Evolutionary conservation across 371 early-diverging fungal species (phyloP).

Genomic region (Nosema granulosis): DNA sequence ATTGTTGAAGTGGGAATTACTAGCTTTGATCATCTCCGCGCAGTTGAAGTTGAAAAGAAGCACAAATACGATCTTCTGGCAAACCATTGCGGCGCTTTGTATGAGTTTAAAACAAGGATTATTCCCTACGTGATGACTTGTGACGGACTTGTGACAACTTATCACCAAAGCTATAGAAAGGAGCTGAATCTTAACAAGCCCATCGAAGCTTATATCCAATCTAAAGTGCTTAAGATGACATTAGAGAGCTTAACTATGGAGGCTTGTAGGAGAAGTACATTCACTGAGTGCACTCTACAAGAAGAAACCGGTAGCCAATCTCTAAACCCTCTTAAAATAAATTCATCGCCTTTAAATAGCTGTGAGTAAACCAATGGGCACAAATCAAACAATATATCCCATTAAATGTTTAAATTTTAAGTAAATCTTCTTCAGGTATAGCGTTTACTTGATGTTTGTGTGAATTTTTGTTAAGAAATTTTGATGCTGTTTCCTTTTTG

Average conservation of each 20-base stretch:
- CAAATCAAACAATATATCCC: too few species aligned
- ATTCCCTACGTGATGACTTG: constrained; percentile 1
- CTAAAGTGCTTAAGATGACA: neutral
- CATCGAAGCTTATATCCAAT: neutral
- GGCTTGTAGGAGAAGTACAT: constrained; percentile 62
- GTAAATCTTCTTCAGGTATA: too few species aligned
- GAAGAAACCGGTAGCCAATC: too few species aligned
- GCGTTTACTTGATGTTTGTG: too few species aligned
- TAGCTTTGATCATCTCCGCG: neutral
- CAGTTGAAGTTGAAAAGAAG: neutral
- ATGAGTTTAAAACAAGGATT: constrained; percentile 1
- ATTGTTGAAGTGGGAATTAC: constrained; percentile 8
- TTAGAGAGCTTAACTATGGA: neutral
- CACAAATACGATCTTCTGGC: constrained; percentile 5
- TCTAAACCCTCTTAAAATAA: too few species aligned
- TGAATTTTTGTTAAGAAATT: too few species aligned
- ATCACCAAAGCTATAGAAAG: neutral
- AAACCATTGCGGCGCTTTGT: neutral
- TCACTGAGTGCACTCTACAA: constrained; percentile 55
- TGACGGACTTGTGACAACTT: neutral
- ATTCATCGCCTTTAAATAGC: too few species aligned
- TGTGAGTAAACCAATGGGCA: too few species aligned
- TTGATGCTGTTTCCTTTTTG: too few species aligned
- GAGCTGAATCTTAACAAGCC: neutral
- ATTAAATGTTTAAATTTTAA: too few species aligned